A percentile compares a stretch with the other conserved stretches of the same genome.
Conservation (phyloP, 345 rosid species). For the Heritiera littoralis region DNA sequence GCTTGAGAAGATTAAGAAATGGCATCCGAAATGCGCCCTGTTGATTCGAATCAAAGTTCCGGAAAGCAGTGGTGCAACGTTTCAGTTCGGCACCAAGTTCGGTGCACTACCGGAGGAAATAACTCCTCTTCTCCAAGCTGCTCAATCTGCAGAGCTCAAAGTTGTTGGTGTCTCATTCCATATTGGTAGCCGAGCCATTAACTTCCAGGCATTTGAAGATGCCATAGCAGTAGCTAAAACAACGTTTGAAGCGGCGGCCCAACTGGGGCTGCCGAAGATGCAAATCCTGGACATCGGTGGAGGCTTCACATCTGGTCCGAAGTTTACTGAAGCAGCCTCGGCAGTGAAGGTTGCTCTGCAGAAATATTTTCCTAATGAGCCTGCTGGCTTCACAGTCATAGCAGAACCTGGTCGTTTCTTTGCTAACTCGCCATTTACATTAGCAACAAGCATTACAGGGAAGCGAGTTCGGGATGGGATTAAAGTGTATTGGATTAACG, state of each 20-base stretch:
- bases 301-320: background rate
- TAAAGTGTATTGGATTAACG: background rate
- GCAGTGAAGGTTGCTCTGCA: too few species aligned
- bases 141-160: background rate
- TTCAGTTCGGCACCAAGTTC: too few species aligned
- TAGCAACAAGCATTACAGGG: background rate
- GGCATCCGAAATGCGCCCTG: too few species aligned
- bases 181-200: background rate
- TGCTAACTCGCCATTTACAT: background rate
- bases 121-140: background rate
- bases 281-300: background rate
- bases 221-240: background rate
- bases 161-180: background rate
- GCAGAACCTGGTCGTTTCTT: constrained; percentile 8
- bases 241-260: background rate
- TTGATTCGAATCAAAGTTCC: too few species aligned
- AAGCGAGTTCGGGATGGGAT: background rate
- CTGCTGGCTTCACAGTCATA: background rate
- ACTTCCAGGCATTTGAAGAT: background rate
- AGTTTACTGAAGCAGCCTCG: background rate
- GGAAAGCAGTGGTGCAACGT: too few species aligned
- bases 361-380: background rate
- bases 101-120: background rate
- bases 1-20: background rate
- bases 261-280: background rate